Percentiles rank a stretch among this genome's conserved stretches.
These are phyloP conservation scores for Pyracantha coccinea DNA, from an alignment of 331 rosid genomes.

Conservation along the genomic window DNA sequence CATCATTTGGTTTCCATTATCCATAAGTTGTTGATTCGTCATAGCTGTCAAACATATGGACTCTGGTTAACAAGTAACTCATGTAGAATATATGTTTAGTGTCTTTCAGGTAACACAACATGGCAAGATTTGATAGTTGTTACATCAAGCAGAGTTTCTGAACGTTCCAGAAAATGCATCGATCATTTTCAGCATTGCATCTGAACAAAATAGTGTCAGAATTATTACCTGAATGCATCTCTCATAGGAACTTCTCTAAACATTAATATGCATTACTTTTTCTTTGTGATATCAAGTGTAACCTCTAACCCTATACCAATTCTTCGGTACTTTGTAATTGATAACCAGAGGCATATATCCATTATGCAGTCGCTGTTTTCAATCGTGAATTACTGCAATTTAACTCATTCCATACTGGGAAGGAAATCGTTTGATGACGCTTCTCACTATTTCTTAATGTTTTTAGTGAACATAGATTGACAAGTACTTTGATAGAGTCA, in stretches of 20 bases:
- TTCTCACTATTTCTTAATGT: background rate
- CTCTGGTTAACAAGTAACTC: constrained; percentile 3
- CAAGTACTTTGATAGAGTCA: background rate
- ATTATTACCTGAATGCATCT: background rate
- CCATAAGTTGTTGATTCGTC: constrained; percentile 83
- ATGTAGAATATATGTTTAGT: background rate
- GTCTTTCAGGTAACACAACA: background rate
- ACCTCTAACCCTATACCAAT: background rate
- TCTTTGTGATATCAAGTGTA: background rate
- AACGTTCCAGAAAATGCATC: too few relatives aligned
- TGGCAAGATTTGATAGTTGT: background rate
- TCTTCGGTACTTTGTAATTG: too few relatives aligned
- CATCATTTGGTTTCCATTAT: constrained; percentile 74
- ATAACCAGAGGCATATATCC: background rate
- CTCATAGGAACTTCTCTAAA: background rate
- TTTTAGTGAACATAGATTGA: background rate
- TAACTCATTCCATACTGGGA: too few relatives aligned
- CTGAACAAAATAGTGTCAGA: background rate
- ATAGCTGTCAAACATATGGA: constrained; percentile 40
- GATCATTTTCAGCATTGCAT: background rate
- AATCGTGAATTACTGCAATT: too few relatives aligned
- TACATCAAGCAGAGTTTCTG: background rate
- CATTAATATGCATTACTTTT: background rate
- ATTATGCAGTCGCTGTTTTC: background rate
- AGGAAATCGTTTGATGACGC: too few relatives aligned